These are phyloP conservation scores for Passiflora organensis DNA, from an alignment of 345 rosid species.

Conservation along the genomic window DNA sequence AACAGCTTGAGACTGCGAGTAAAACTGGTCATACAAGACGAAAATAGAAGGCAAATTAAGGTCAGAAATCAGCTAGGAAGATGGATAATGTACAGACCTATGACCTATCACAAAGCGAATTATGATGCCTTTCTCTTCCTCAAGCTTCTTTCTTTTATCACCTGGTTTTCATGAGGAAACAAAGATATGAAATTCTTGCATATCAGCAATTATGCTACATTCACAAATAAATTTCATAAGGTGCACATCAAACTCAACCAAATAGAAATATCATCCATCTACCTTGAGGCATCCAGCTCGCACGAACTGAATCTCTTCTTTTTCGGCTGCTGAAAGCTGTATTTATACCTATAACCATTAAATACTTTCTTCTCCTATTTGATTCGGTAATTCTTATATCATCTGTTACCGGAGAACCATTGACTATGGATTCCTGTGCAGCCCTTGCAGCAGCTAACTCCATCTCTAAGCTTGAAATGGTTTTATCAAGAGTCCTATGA, in stretches of 20 bases:
- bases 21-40: too few relatives aligned
- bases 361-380: slow-evolving; percentile 46
- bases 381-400: slow-evolving; percentile 43
- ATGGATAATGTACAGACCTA: slow-evolving; percentile 42
- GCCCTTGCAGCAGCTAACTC: slow-evolving; percentile 86
- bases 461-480: slow-evolving; percentile 74
- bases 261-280: slow-evolving; percentile 16
- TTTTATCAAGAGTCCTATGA: slow-evolving; percentile 67
- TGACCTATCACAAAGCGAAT: slow-evolving; percentile 96
- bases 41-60: too few relatives aligned
- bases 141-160: slow-evolving; percentile 78
- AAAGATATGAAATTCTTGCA: too few relatives aligned
- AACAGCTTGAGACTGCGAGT: too few relatives aligned
- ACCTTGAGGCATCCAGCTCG: slow-evolving; percentile 99
- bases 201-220: background rate
- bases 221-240: background rate
- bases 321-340: slow-evolving; percentile 95
- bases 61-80: slow-evolving; percentile 4
- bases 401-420: slow-evolving; percentile 73
- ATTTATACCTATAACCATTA: slow-evolving; percentile 88
- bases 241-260: background rate
- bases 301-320: slow-evolving; percentile 92
- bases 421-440: slow-evolving; percentile 72
- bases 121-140: slow-evolving; percentile 95
- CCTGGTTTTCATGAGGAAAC: slow-evolving; percentile 35